Base-by-base conservation (phyloP, 2,329 filamentous ascomycete genomes). In the Corinectria fuckeliana region DNA sequence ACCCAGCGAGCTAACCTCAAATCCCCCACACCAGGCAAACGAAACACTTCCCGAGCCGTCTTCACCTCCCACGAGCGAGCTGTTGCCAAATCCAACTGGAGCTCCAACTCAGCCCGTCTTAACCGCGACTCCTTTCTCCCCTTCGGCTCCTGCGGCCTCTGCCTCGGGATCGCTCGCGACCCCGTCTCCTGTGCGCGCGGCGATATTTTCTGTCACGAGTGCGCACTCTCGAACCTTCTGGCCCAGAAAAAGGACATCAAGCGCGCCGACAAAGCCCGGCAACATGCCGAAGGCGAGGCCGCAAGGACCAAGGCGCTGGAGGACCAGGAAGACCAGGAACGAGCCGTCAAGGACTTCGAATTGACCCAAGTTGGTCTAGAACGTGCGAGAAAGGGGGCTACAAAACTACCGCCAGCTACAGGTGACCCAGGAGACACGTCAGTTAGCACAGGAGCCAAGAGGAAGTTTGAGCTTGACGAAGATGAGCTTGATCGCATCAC, bases 191-290 rank as follows among this genome's bases (percentile, higher is more conserved):
- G 94, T 76, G 81, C 85, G 3, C 85, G 88, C 64, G 94, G 94
- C 61, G 93, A 98, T 75, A 82, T 99, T 13, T 98, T 98, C 80
- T 99, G 94, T 76, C 88, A 92, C 68, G 95, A 98, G 79, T 99
- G 94, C 78, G 93, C 93, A 8, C 86, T 98, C 52, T 88, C 82
- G 67, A 97, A 98, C 70, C 88, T 99, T n/a, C 82, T 98, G 1
- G 85, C 92, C 1, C 94, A 99, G 76, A 89, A 92, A 68, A 91
- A 93, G 78, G 95, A 98, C 73, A 93, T 96, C 64, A 95, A 93
- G 74, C 86, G 95, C 0, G 73, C 91, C 2, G 91, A 92, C 61
- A 90, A 86, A 67, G 82, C 85, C 20, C 81, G 85, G 18, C 87
- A 89, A 64, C 79, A 83, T 26, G 84, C 86, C 25, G 80, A 83